Base-by-base conservation (phyloP, 2,329 filamentous ascomycete genomes). In the Aspergillus flavus region DNA sequence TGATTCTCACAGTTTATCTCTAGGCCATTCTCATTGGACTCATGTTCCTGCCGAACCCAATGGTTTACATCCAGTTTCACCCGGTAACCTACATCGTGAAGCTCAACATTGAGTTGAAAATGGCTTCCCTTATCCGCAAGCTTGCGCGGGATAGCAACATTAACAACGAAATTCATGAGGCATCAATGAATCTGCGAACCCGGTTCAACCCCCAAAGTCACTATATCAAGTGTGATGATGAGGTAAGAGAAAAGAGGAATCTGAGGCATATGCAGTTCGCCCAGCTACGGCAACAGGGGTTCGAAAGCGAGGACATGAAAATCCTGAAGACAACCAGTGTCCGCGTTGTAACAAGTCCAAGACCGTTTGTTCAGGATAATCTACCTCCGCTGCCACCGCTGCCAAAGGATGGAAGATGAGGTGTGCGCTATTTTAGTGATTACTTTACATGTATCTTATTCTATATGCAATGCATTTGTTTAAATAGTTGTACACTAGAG, bases 311-410 rank as follows among this genome's bases (percentile, higher is more conserved):
- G 4, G 50, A 53, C 19, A 32, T 53, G 50, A 53, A 53, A 21
- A 53, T 53, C 19, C 4, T 53, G 16, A 53, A 53, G n/a, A 53
- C 50, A 30, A 53, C 50, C 16, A 53, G 50, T 53, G 50, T 53
- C 6, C 50, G 50, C 7, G 50, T 53, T n/a, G 50, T 53, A 11
- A 32, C 30, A 21, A 53, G 30, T 14, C 28, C 50, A n/a, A 30
- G 50, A 26, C 50, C 50, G 1, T 53, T 53, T 34, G 50, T 53
- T 0, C 16, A 53, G 30, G 50, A 34, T 30, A 30, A 16, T 7
- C 19, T 41, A 16, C 39, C 39, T n/a, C 39, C 39, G 3, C 39
- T 41, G 39, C 39, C 39, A 19, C 39, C 39, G 16, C 39, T 41
- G 28, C 50, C 30, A 6, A n/a, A 19, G 19, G 23, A 52, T 39